Percentiles rank a stretch among this genome's conserved stretches.
phyloP scores from a whole-genome alignment of 1,284 basidiomycete species.

The Stygiomarasmius scandens region DNA sequence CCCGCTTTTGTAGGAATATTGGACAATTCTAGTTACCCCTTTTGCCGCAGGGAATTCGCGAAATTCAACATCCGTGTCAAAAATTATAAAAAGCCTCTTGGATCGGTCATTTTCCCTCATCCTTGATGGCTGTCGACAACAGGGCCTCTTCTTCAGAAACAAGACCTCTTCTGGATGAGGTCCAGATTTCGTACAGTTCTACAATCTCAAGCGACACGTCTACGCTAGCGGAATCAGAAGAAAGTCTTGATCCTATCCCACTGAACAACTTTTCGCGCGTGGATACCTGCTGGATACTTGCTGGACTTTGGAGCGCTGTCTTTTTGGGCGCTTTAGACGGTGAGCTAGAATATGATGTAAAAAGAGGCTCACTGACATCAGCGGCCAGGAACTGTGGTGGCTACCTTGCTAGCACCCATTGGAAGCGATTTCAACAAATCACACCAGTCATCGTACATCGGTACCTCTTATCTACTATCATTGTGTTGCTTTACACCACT shows the following conservation, averaged over 20 bases:
- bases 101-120: conserved; percentile 13
- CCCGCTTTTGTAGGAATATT: conserved; percentile 3
- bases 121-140: conserved; percentile 42
- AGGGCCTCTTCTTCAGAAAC: conserved; percentile 44
- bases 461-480: conserved; percentile 84
- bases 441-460: conserved; percentile 83
- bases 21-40: neutral
- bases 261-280: conserved; percentile 50
- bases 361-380: conserved; percentile 16
- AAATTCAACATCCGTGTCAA: conserved; percentile 5
- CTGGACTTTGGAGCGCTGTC: conserved; percentile 77
- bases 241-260: conserved; percentile 27
- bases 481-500: conserved; percentile 91
- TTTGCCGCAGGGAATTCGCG: neutral
- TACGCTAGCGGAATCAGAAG: conserved; percentile 23
- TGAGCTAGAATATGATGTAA: conserved; percentile 30
- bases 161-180: conserved; percentile 45
- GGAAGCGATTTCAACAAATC: conserved; percentile 80
- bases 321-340: conserved; percentile 84
- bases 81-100: conserved; percentile 12
- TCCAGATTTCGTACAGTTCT: conserved; percentile 45
- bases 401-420: conserved; percentile 77
- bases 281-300: conserved; percentile 70
- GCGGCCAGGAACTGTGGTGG: conserved; percentile 69
- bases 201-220: conserved; percentile 36